A percentile compares a stretch with the other conserved stretches of the same genome.
Conservation (phyloP, 2,329 filamentous ascomycete species). For the Lithohypha guttulata region DNA sequence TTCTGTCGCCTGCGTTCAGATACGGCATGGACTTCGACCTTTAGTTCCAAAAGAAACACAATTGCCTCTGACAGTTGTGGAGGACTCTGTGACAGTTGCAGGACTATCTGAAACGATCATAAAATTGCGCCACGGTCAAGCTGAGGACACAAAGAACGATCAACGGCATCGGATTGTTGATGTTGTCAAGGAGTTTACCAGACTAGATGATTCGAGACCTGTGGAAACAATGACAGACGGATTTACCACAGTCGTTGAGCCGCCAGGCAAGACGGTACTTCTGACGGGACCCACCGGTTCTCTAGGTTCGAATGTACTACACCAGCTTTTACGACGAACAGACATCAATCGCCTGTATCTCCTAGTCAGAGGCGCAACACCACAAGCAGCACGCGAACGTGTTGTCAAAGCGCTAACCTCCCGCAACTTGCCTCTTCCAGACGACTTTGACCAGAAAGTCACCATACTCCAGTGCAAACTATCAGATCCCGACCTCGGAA, state of each 20-base stretch:
- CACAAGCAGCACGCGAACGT: slow-evolving; percentile 33
- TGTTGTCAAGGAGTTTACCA: slow-evolving; percentile 34
- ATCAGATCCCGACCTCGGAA: slow-evolving; percentile 38
- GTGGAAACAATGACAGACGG: neutral
- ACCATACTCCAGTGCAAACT: slow-evolving; percentile 40
- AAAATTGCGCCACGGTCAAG: slow-evolving; percentile 14
- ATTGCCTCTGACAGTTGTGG: slow-evolving; percentile 48
- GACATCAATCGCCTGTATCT: slow-evolving; percentile 43
- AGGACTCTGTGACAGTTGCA: slow-evolving; percentile 47
- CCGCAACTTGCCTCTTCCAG: slow-evolving; percentile 25
- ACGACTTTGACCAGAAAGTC: slow-evolving; percentile 28
- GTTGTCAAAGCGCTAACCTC: slow-evolving; percentile 34
- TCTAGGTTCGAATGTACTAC: slow-evolving; percentile 49
- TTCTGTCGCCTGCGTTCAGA: slow-evolving; percentile 47
- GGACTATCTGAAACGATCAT: slow-evolving; percentile 31
- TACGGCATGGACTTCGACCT: slow-evolving; percentile 23
- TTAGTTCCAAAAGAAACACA: slow-evolving; percentile 10
- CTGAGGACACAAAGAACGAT: slow-evolving; percentile 22
- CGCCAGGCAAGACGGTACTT: slow-evolving; percentile 11
- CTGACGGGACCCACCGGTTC: slow-evolving; percentile 58
- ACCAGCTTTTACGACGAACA: slow-evolving; percentile 29
- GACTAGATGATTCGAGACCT: neutral
- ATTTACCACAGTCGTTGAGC: neutral
- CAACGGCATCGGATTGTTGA: slow-evolving; percentile 35
- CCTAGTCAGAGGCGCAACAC: slow-evolving; percentile 41